Base-by-base conservation (phyloP, 2,329 filamentous ascomycete genomes). In the Sporothrix schenckii region DNA sequence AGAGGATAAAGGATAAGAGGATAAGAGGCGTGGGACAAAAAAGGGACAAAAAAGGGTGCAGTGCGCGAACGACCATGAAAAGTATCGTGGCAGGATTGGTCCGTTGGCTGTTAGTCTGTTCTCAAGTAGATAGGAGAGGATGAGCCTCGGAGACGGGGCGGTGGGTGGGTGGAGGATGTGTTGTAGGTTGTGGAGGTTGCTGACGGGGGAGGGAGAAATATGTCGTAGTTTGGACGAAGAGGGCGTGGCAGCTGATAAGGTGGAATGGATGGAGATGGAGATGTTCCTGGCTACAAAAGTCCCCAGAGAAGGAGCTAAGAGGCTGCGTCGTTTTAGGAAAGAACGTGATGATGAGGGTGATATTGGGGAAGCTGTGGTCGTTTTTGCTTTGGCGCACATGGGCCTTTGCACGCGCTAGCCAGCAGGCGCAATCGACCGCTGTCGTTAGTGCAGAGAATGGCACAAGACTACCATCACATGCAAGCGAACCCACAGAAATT, bases 391-490 rank as follows among this genome's bases (percentile, higher is more conserved):
- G 58, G 19, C 44, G 58, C 58, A 24, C 56, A n/a, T 61, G 56
- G 44, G 34, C 56, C 41, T 2, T 61, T 21, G 49, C 5, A 16
- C 14, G 49, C 47, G 7, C 47, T 50, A 50, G 9, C 11, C 30
- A 11, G 19, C 54, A 44, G 34, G 39, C 39, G 56, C 34, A 44
- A 44, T 11, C n/a, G 34, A 49, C 41, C 19, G 41, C 44, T 7
- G 24, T 49, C 13, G 44, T 24, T 21, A 21, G 44, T 50, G 61
- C 61, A 27, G 39, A 16, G 41, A 10, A 63, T 21, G 50, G 65
- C 39, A 54, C 65, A 41, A 44, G 50, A 52, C 54, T 19, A 50
- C 50, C 34, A 34, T 67, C 65, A 67, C 65, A 67, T 67, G 65
- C 65, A n/a, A n/a, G 21, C 27, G 27, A 13, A 5, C 49, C 63